A percentile compares a stretch with the other conserved stretches of the same genome.
Evolutionary conservation across 371 early-diverging fungal species (phyloP).

Genomic region (Neoconidiobolus thromboides): DNA sequence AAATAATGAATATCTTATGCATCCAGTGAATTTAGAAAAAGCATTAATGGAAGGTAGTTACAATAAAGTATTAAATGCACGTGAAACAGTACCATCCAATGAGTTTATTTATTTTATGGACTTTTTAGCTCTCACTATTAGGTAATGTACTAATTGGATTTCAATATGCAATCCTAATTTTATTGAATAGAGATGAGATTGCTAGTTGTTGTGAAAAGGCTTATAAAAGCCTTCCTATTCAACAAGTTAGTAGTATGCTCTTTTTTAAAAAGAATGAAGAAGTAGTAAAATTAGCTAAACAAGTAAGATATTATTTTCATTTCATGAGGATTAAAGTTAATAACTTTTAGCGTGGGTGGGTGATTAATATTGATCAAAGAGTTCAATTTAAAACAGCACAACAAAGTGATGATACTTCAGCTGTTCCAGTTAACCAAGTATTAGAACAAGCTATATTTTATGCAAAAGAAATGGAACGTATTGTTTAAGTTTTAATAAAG

Average conservation of each 20-base stretch:
- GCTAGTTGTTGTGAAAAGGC: slow-evolving; percentile 87
- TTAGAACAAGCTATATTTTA: slow-evolving; percentile 69
- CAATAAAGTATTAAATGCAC: slow-evolving; percentile 82
- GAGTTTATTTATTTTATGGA: slow-evolving; percentile 86
- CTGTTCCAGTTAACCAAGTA: slow-evolving; percentile 63
- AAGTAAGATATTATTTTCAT: slow-evolving; percentile 21
- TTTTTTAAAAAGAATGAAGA: slow-evolving; percentile 66
- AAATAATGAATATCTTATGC: slow-evolving; percentile 61
- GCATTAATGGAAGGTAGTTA: slow-evolving; percentile 94
- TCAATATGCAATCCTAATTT: background rate
- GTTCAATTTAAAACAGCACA: slow-evolving; percentile 57
- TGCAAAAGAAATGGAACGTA: slow-evolving; percentile 88
- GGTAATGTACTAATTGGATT: slow-evolving; percentile 22
- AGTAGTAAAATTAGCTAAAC: slow-evolving; percentile 51
- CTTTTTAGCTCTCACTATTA: slow-evolving; percentile 76
- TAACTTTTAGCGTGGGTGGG: slow-evolving; percentile 53
- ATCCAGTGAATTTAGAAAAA: slow-evolving; percentile 79
- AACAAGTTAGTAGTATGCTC: slow-evolving; percentile 72
- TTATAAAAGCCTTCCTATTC: slow-evolving; percentile 62
- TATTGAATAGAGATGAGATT: slow-evolving; percentile 60
- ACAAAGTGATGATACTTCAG: slow-evolving; percentile 14
- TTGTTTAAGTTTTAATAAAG: slow-evolving; percentile 44
- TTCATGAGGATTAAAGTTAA: background rate
- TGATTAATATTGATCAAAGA: slow-evolving; percentile 54
- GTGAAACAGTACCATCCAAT: slow-evolving; percentile 66